Base-by-base conservation (phyloP, 2,329 filamentous ascomycete genomes). In the Talaromyces sp. region DNA sequence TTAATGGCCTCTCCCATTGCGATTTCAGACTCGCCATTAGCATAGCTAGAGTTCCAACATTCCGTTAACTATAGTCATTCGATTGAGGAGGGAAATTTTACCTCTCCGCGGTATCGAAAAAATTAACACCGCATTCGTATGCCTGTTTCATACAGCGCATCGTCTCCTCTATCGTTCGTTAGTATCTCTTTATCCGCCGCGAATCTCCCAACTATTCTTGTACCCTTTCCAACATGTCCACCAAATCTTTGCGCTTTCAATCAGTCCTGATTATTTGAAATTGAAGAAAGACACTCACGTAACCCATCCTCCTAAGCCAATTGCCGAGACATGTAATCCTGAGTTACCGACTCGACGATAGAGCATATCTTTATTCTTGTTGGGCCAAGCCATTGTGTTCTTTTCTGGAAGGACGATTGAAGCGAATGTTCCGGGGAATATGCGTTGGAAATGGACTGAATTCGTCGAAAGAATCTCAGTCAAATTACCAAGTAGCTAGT, bases 331-430 rank as follows among this genome's bases (percentile, higher is more conserved):
- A 75, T 92, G 87, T 22, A 93, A 83, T 62, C 90, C 90, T 16
- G 88, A 89, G 37, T 84, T 85, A 72, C 90, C 90, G 7, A 91
- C 82, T 77, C 87, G 87, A 69, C 89, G 87, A 77, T 91, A 91
- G 19, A 57, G 48, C 64, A 65, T 65, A 24, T 47, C 48, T 48
- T 24, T 62, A 35, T 47, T 56, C 19, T 43, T 16, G 3, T 37
- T 48, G 24, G 35, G 65, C 54, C 31, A 43, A 31, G 54, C 48
- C 60, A 57, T 45, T 24, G 19, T 31, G 2, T 16, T 8, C 5
- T 48, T 22, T 5, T 24, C 2, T 19, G 11, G 3, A 7, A 8
- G 22, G 11, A 27, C 13, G 22, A 24, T 3, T 8, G 4, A 27
- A 24, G 22, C 22, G 22, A 48, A 27, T 27, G 4, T 27, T 2